phyloP scores from a whole-genome alignment of 139 green algal species.

The Micractinium sp. region DNA sequence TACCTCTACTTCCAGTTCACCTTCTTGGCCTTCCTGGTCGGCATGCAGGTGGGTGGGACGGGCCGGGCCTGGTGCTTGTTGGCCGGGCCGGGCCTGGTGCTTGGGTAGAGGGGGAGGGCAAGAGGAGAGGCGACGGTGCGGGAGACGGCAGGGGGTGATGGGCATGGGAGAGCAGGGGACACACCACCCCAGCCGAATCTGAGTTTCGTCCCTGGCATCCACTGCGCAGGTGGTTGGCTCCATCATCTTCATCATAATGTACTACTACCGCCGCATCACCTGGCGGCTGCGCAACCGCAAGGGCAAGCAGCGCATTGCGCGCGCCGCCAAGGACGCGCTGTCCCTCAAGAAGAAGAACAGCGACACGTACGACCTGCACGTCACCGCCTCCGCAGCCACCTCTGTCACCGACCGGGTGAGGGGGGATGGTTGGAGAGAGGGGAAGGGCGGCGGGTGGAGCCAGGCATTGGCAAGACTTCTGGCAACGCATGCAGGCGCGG shows the following conservation, averaged over 20 bases:
- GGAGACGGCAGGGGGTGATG: not conserved
- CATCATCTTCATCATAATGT: conserved; percentile 36
- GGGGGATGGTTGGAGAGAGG: not conserved
- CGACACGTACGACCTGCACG: conserved; percentile 22
- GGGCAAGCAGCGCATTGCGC: conserved; percentile 44
- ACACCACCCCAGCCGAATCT: too few species aligned
- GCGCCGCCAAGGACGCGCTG: conserved; percentile 21
- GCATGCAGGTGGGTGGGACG: conserved; percentile 21
- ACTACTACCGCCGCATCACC: conserved; percentile 35
- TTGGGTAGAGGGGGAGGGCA: too few species aligned
- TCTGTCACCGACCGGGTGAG: conserved; percentile 29
- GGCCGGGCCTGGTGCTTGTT: not conserved
- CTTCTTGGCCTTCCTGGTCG: conserved; percentile 40
- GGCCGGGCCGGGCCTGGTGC: not conserved
- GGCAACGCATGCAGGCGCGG: not conserved
- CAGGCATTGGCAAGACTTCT: not conserved
- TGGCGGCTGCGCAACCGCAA: conserved; percentile 40
- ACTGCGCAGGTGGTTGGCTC: conserved; percentile 27
- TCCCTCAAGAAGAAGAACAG: conserved; percentile 39
- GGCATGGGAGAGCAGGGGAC: not conserved
- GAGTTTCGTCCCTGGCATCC: not conserved
- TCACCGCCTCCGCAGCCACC: conserved; percentile 19
- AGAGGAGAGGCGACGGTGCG: too few species aligned
- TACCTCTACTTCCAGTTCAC: conserved; percentile 42
- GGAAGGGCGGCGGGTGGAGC: not conserved